phyloP scores from a whole-genome alignment of 495 filamentous ascomycete genomes.

The Lichenothelia convexa region DNA sequence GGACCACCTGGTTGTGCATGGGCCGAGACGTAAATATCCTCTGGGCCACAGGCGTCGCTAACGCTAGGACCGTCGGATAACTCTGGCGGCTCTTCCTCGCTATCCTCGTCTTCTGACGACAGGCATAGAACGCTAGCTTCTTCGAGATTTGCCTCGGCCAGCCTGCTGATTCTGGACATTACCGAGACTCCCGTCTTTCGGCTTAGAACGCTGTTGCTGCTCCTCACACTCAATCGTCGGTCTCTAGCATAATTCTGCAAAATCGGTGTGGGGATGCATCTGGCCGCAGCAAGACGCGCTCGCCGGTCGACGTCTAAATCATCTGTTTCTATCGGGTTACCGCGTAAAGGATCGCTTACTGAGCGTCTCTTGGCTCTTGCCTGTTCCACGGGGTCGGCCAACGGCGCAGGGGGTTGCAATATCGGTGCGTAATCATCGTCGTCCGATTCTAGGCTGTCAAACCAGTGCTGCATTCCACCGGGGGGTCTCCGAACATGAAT shows the following conservation, averaged over 20 bases:
- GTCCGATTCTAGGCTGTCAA: constrained; percentile 22
- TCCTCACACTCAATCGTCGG: too few species aligned
- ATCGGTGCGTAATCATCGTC: constrained; percentile 17
- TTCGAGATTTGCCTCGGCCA: constrained; percentile 1
- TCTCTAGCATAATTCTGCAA: too few species aligned
- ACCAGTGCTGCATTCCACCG: constrained; percentile 25
- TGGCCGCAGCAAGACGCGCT: too few species aligned
- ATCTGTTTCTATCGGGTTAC: background rate
- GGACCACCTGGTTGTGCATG: too few species aligned
- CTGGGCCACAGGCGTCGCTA: too few species aligned
- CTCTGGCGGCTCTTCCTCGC: background rate
- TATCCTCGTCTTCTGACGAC: constrained; percentile 2
- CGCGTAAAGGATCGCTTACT: too few species aligned
- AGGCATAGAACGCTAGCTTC: constrained; percentile 1
- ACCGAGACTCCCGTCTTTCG: background rate
- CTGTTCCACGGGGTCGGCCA: background rate
- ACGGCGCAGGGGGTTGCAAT: background rate
- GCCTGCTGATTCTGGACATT: background rate
- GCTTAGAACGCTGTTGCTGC: background rate
- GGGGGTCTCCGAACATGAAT: constrained; percentile 21
- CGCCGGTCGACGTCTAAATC: background rate
- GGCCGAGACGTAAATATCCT: too few species aligned
- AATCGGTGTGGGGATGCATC: too few species aligned
- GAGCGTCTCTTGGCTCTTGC: background rate
- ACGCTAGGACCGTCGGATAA: background rate